phyloP scores from a whole-genome alignment of 1,139 yeast genomes.

The Blastobotrys raffinosifermentans region DNA sequence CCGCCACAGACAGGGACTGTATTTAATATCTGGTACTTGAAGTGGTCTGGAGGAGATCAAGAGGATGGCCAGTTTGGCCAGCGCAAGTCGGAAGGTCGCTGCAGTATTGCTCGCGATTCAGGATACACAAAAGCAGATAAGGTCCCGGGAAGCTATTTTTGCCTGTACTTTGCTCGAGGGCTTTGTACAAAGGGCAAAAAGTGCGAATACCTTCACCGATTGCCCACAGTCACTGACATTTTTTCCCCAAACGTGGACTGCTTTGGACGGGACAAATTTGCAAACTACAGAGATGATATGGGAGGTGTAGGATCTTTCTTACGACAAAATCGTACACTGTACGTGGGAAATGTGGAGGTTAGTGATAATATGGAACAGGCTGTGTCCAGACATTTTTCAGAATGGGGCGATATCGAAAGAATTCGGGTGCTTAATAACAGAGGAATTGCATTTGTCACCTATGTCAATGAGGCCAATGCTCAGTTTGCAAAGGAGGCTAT shows the following conservation, averaged over 20 bases:
- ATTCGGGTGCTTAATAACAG: slow-evolving; percentile 53
- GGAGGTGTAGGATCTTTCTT: slow-evolving; percentile 88
- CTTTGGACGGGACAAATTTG: slow-evolving; percentile 84
- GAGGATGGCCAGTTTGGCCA: slow-evolving; percentile 23
- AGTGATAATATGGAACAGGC: slow-evolving; percentile 39
- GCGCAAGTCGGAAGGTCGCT: slow-evolving; percentile 46
- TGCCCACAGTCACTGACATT: slow-evolving; percentile 51
- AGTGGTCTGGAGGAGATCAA: slow-evolving; percentile 61
- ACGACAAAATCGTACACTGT: slow-evolving; percentile 63
- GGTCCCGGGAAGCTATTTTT: slow-evolving; percentile 46
- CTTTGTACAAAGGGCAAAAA: slow-evolving; percentile 71
- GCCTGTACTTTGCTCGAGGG: slow-evolving; percentile 86
- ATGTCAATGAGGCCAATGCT: slow-evolving; percentile 60
- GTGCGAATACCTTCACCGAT: slow-evolving; percentile 72
- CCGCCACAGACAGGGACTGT: slow-evolving; percentile 79
- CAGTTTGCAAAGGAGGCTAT: slow-evolving; percentile 94
- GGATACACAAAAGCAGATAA: slow-evolving; percentile 72
- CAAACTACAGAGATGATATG: slow-evolving; percentile 87
- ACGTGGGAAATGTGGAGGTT: slow-evolving; percentile 60
- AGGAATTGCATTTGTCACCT: slow-evolving; percentile 78
- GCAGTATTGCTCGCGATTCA: slow-evolving; percentile 56
- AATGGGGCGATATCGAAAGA: slow-evolving; percentile 74
- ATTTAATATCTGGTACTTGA: slow-evolving; percentile 82
- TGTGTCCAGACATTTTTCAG: slow-evolving; percentile 52
- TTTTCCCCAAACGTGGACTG: slow-evolving; percentile 71